These are phyloP conservation scores for Fraxinus velutina DNA, from an alignment of 305 asterid species.

Conservation along the genomic window DNA sequence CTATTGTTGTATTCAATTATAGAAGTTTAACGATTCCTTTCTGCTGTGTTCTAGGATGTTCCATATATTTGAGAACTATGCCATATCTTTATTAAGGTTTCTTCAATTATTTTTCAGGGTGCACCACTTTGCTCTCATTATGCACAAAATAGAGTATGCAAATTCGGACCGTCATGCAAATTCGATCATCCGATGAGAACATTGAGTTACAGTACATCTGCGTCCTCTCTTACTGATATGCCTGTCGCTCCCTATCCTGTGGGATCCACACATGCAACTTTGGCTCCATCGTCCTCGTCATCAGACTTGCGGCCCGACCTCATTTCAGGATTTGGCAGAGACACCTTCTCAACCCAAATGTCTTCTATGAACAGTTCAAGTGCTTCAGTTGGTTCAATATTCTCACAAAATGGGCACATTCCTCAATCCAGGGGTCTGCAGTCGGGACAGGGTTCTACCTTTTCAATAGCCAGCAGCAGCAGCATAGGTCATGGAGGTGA, in stretches of 20 bases:
- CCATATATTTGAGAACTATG: constrained; percentile 2
- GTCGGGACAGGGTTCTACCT: constrained; percentile 46
- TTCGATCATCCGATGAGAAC: constrained; percentile 80
- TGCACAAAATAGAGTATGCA: constrained; percentile 78
- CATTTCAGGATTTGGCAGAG: constrained; percentile 52
- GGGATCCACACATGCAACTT: constrained; percentile 61
- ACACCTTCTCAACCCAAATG: constrained; percentile 52
- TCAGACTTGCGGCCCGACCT: constrained; percentile 65
- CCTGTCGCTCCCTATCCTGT: constrained; percentile 86
- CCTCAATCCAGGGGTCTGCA: constrained; percentile 49
- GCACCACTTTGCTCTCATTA: constrained; percentile 74
- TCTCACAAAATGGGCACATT: constrained; percentile 42
- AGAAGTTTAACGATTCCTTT: not conserved
- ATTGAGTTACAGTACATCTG: constrained; percentile 76
- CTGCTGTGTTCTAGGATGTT: not conserved
- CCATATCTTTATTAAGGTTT: constrained; percentile 3
- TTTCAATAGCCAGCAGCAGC: constrained; percentile 48
- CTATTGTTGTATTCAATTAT: not conserved
- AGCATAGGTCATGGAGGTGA: constrained; percentile 43
- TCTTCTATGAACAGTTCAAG: constrained; percentile 54
- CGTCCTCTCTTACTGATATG: constrained; percentile 81
- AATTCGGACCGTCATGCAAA: constrained; percentile 78
- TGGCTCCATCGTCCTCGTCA: constrained; percentile 80
- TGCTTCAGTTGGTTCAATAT: constrained; percentile 40
- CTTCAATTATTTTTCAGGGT: constrained; percentile 46